Conservation (phyloP, 768 basidiomycete species). For the Agrocybe praecox region DNA sequence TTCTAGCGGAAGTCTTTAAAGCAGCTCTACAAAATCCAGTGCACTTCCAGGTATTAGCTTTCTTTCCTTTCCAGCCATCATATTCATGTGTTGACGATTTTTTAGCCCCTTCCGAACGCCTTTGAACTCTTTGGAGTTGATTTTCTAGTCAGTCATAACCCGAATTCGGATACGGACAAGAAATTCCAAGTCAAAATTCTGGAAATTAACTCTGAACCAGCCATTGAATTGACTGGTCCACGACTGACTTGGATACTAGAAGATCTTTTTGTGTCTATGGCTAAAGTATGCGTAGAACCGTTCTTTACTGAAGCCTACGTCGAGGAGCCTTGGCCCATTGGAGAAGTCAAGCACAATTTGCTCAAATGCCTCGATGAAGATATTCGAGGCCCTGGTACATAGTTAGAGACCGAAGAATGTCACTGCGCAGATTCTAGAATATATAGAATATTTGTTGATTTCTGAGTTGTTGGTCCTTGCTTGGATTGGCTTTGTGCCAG, state of each 20-base stretch:
- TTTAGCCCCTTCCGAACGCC: conserved; percentile 76
- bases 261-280: conserved; percentile 77
- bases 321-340: conserved; percentile 44
- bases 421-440: too few species aligned
- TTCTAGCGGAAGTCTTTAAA: conserved; percentile 80
- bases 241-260: conserved; percentile 80
- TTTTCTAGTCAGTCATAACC: conserved; percentile 68
- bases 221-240: conserved; percentile 90
- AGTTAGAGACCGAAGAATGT: too few species aligned
- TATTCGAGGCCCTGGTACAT: conserved; percentile 35
- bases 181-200: conserved; percentile 71
- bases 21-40: conserved; percentile 83
- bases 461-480: background rate
- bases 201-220: conserved; percentile 95
- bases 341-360: conserved; percentile 54
- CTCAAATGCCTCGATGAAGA: conserved; percentile 68
- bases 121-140: conserved; percentile 98
- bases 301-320: conserved; percentile 43
- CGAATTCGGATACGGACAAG: conserved; percentile 8
- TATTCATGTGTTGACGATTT: background rate
- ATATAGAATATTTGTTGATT: background rate
- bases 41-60: conserved; percentile 80
- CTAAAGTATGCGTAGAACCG: conserved; percentile 68
- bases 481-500: background rate
- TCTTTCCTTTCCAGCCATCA: background rate